Evolutionary conservation across 2,329 filamentous ascomycete genomes (phyloP).

Genomic region (Pseudocercospora ulei): DNA sequence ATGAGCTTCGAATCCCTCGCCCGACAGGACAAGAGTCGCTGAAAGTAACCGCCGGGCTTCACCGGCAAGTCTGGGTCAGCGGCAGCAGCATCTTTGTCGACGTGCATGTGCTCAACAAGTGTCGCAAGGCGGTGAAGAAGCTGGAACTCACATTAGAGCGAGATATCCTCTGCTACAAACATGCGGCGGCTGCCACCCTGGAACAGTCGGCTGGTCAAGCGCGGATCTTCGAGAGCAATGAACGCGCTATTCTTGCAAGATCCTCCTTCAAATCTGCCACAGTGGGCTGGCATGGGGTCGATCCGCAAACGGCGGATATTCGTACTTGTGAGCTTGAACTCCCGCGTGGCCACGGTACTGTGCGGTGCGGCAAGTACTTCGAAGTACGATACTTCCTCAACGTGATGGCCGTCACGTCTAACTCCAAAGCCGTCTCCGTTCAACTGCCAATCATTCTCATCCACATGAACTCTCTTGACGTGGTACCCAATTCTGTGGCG

Average conservation of each 20-base stretch:
- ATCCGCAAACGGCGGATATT: constrained; percentile 40
- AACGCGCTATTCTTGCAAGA: constrained; percentile 42
- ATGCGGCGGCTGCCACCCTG: constrained; percentile 41
- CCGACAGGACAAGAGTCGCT: constrained; percentile 39
- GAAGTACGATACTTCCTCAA: constrained; percentile 50
- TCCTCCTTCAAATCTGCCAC: constrained; percentile 38
- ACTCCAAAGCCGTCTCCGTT: constrained; percentile 45
- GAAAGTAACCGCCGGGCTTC: constrained; percentile 45
- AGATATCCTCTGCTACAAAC: constrained; percentile 45
- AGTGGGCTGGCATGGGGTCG: constrained; percentile 43
- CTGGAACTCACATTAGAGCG: constrained; percentile 47
- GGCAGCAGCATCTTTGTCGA: constrained; percentile 49
- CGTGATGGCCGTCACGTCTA: constrained; percentile 40
- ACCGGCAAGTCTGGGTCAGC: constrained; percentile 52
- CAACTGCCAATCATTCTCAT: constrained; percentile 49
- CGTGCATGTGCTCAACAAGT: constrained; percentile 45
- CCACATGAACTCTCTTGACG: constrained; percentile 50
- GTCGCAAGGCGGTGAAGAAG: constrained; percentile 42
- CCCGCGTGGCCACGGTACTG: constrained; percentile 44
- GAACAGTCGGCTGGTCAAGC: constrained; percentile 45
- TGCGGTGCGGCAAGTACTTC: constrained; percentile 48
- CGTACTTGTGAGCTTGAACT: constrained; percentile 45
- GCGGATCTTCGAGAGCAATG: constrained; percentile 46
- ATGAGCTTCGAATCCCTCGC: constrained; percentile 40
- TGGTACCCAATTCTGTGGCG: constrained; percentile 47